Evolutionary conservation across 345 rosid species (phyloP).

Genomic region (Isatis tinctoria): DNA sequence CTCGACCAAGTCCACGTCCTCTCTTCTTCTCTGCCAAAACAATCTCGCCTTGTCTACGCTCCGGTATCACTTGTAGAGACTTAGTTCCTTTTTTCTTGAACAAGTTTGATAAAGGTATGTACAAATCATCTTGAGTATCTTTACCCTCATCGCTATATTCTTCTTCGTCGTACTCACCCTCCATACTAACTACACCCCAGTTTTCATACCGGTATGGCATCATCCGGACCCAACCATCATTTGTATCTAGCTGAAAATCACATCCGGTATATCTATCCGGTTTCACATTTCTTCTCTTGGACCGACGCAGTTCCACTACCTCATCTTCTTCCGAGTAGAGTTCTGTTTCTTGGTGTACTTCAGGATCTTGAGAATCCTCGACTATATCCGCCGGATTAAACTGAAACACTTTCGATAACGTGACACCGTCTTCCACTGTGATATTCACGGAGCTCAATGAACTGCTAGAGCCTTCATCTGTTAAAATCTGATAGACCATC

Average conservation of each 20-base stretch:
- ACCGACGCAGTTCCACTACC: constrained; percentile 47
- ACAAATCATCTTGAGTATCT: constrained; percentile 28
- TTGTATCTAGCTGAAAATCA: constrained; percentile 7
- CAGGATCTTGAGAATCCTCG: constrained; percentile 29
- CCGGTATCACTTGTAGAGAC: background rate
- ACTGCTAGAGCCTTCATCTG: constrained; percentile 34
- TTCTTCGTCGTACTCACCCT: constrained; percentile 37
- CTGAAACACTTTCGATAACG: constrained; percentile 40
- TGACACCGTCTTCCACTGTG: constrained; percentile 45
- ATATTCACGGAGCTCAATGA: constrained; percentile 44
- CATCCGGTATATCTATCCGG: constrained; percentile 24
- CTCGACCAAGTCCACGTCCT: constrained; percentile 15
- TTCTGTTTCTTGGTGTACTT: constrained; percentile 23
- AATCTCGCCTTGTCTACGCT: background rate
- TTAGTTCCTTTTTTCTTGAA: constrained; percentile 14
- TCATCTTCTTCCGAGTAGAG: constrained; percentile 25
- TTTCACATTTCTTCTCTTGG: constrained; percentile 28
- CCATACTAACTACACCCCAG: background rate
- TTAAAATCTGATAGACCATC: constrained; percentile 61
- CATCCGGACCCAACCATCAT: constrained; percentile 21
- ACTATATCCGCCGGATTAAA: constrained; percentile 27
- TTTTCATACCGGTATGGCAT: constrained; percentile 21
- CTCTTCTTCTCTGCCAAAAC: constrained; percentile 14
- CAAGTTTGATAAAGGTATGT: constrained; percentile 47
- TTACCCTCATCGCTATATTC: background rate